Percentiles rank a stretch among this genome's conserved stretches.
Evolutionary conservation across 1,284 basidiomycete genomes (phyloP).

Genomic region (Malassezia dermatis): DNA sequence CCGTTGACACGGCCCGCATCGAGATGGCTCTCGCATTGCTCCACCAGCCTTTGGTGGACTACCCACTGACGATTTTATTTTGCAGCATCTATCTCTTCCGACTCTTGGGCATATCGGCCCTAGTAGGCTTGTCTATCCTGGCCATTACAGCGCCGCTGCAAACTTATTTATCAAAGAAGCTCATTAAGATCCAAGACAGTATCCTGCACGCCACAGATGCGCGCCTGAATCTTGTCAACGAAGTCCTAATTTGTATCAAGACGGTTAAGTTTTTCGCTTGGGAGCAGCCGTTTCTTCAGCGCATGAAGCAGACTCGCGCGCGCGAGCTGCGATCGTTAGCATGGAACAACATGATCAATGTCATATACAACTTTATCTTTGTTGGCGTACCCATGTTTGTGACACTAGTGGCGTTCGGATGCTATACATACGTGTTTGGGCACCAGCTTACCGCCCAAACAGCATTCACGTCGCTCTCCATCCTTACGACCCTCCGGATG

Average conservation of each 20-base stretch:
- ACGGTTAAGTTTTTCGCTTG: conserved; percentile 56
- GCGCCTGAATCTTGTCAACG: conserved; percentile 52
- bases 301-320: conserved; percentile 49
- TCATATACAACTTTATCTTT: conserved; percentile 46
- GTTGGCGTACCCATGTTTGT: conserved; percentile 56
- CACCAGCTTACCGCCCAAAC: conserved; percentile 49
- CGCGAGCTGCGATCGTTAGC: conserved; percentile 50
- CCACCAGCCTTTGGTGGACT: conserved; percentile 42
- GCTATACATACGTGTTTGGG: conserved; percentile 53
- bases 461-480: conserved; percentile 51
- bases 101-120: conserved; percentile 51
- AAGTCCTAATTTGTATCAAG: conserved; percentile 52
- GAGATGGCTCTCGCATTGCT: conserved; percentile 23
- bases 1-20: conserved; percentile 51
- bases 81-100: conserved; percentile 50
- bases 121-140: conserved; percentile 43
- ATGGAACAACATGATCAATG: conserved; percentile 48
- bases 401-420: conserved; percentile 59
- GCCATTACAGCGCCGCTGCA: conserved; percentile 21
- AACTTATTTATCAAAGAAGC: conserved; percentile 48
- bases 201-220: conserved; percentile 52
- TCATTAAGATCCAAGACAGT: conserved; percentile 49
- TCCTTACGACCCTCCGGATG: conserved; percentile 47
- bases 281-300: conserved; percentile 47
- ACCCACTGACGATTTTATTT: conserved; percentile 51